Conservation (phyloP, 2,329 filamentous ascomycete genomes). For the Aspergillus thermomutatus region DNA sequence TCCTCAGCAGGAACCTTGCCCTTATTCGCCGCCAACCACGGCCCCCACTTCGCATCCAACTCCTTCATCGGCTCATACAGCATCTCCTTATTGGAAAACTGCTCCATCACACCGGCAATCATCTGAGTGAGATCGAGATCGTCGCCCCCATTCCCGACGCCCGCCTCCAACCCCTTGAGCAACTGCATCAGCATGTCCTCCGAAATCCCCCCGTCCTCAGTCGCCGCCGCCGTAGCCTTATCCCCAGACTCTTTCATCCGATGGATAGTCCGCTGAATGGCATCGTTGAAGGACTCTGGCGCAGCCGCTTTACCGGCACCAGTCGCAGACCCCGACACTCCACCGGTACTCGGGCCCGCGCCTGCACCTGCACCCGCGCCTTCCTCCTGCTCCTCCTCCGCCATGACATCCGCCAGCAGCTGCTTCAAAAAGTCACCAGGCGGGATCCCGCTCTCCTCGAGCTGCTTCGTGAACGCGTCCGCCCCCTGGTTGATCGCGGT, state of each 20-base stretch:
- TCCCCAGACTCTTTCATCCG: conserved; percentile 89
- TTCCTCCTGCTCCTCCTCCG: conserved; percentile 18
- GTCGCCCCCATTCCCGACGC: conserved; percentile 53
- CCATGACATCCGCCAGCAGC: conserved; percentile 34
- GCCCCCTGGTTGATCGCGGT: conserved; percentile 29
- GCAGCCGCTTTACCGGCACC: conserved; percentile 24
- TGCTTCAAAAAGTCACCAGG: conserved; percentile 35
- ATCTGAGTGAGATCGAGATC: conserved; percentile 93
- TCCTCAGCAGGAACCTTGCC: conserved; percentile 64
- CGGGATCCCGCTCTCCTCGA: conserved; percentile 33
- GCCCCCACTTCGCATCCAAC: conserved; percentile 85
- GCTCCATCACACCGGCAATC: conserved; percentile 98
- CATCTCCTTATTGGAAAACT: conserved; percentile 97
- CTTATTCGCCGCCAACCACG: conserved; percentile 78
- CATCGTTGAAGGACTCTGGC: conserved; percentile 81
- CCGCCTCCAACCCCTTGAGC: conserved; percentile 78
- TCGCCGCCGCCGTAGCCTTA: conserved; percentile 73
- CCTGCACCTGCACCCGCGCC: conserved; percentile 21
- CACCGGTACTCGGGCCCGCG: conserved; percentile 17
- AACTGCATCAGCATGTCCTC: conserved; percentile 90
- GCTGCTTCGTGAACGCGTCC: conserved; percentile 35
- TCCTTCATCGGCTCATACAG: conserved; percentile 99
- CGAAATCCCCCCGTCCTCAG: conserved; percentile 56
- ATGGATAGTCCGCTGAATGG: conserved; percentile 90
- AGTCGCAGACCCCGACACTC: conserved; percentile 20